phyloP scores from a whole-genome alignment of 306 rosid genomes.

The Spatholobus suberectus region DNA sequence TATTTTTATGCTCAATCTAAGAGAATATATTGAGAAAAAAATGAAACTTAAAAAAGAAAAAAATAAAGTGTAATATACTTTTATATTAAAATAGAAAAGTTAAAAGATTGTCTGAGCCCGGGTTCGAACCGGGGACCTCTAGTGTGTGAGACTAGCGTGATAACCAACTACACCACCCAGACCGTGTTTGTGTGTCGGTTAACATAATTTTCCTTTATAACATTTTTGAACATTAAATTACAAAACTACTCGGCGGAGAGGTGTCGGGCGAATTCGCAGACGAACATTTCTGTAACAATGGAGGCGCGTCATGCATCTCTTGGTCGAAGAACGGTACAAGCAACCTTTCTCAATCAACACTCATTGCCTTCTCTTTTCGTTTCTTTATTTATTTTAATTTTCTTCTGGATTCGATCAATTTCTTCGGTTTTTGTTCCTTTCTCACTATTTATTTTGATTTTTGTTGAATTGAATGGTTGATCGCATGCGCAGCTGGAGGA shows the following conservation, averaged over 20 bases:
- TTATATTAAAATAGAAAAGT: not conserved
- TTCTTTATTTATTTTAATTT: no score
- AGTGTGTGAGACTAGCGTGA: slow-evolving; percentile 53
- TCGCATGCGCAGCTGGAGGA: slow-evolving; percentile 68
- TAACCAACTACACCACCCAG: slow-evolving; percentile 48
- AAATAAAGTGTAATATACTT: no score
- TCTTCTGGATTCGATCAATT: slow-evolving; percentile 29
- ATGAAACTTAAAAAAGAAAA: no score
- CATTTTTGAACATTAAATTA: no score
- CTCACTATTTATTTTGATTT: not conserved
- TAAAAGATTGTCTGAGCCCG: slow-evolving; percentile 32
- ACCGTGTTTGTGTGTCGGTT: accelerated
- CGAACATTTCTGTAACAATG: slow-evolving; percentile 52
- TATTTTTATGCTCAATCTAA: no score
- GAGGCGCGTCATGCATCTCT: slow-evolving; percentile 84
- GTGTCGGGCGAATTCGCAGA: slow-evolving; percentile 25
- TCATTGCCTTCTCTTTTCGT: not conserved
- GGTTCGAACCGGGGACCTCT: slow-evolving; percentile 51
- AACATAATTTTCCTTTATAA: not conserved
- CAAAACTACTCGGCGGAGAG: not conserved
- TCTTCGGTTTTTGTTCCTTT: slow-evolving; percentile 4
- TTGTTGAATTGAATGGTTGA: slow-evolving; percentile 6
- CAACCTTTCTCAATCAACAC: not conserved
- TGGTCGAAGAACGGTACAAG: slow-evolving; percentile 79
- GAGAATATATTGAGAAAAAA: no score